Evolutionary conservation across 768 basidiomycete species (phyloP), one percentile per base, ranked within the genome.

Genomic region (Collybia nuda): DNA sequence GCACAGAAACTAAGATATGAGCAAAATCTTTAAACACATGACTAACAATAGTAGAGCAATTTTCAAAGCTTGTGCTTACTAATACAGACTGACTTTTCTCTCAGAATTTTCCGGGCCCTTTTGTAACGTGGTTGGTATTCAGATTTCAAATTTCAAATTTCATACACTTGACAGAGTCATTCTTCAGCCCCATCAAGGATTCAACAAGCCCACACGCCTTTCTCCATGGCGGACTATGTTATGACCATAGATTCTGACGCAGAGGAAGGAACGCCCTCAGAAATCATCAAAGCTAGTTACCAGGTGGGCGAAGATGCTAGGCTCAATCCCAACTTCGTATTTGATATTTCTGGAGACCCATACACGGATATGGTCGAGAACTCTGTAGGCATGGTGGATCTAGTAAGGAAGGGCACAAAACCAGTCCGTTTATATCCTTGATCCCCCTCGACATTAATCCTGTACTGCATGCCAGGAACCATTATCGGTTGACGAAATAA

Each of bases 401-500:
- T 80, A 29, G 82, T 86, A 24, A 81, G 82, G 69, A 77, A 75
- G 39, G 80, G 84, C 38, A 76, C 71, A 47, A 88, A 80, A 67
- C 82, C 80, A 22, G 87, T 88, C 63, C 52, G 77, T 69, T 56
- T 32, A 17, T 42, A 51, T 44, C n/a, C 24, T 17, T n/a, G 11
- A 39, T 45, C 29, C 35, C 43, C 45, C 46, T 54, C 32, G 53
- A 47, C 46, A 56, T 37, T 45, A 32, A 35, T 51, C 21, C 48
- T 7, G 28, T 28, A 22, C 15, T 41, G 58, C 5, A 32, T 11
- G 12, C 32, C 55, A 91, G 86, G 72, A 80, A 63, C 85, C 86
- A n/a, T 82, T 96, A 47, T 91, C 87, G 40, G 86, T 98, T 8
- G 89, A 96, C 65, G 92, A 96, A 61, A 95, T 98, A 53, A 95